phyloP scores from a whole-genome alignment of 495 filamentous ascomycete species.

The Amorphotheca resinae region DNA sequence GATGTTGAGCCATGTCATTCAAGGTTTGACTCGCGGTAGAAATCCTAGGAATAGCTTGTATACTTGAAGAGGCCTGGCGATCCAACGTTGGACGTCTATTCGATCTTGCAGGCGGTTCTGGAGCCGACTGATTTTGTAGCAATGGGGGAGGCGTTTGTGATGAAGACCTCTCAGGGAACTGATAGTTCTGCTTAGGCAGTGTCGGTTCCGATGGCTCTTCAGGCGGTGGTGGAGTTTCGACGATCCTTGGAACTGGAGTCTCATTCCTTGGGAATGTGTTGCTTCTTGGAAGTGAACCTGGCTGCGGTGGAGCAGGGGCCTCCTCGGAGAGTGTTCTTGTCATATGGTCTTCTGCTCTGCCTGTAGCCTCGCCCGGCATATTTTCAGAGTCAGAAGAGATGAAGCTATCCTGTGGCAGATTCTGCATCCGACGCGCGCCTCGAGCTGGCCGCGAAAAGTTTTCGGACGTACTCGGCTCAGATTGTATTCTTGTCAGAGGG shows the following conservation, averaged over 20 bases:
- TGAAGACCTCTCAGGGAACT: conserved; percentile 40
- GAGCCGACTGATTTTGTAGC: conserved; percentile 15
- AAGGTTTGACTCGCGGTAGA: conserved; percentile 28
- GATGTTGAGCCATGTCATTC: conserved; percentile 45
- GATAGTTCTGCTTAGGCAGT: conserved; percentile 4
- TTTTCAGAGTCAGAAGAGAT: background rate
- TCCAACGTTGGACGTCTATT: conserved; percentile 31
- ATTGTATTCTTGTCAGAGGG: conserved; percentile 40
- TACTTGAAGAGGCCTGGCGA: conserved; percentile 19
- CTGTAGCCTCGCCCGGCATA: background rate
- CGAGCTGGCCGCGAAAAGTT: conserved; percentile 40
- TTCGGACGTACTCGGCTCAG: conserved; percentile 54
- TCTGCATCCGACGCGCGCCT: conserved; percentile 31
- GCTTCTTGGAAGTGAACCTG: conserved; percentile 11
- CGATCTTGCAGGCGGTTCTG: conserved; percentile 37
- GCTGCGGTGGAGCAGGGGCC: conserved; percentile 1
- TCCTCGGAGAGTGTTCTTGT: background rate
- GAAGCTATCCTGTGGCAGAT: conserved; percentile 24
- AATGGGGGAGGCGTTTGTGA: conserved; percentile 34
- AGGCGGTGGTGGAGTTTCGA: conserved; percentile 50
- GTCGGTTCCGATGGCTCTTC: conserved; percentile 24
- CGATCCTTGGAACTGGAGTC: conserved; percentile 47
- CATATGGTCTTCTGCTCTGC: background rate
- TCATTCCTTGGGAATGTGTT: conserved; percentile 16
- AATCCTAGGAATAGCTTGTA: conserved; percentile 5